Evolutionary conservation across 2,329 filamentous ascomycete genomes (phyloP).

Genomic region (Tricladium varicosporioides): DNA sequence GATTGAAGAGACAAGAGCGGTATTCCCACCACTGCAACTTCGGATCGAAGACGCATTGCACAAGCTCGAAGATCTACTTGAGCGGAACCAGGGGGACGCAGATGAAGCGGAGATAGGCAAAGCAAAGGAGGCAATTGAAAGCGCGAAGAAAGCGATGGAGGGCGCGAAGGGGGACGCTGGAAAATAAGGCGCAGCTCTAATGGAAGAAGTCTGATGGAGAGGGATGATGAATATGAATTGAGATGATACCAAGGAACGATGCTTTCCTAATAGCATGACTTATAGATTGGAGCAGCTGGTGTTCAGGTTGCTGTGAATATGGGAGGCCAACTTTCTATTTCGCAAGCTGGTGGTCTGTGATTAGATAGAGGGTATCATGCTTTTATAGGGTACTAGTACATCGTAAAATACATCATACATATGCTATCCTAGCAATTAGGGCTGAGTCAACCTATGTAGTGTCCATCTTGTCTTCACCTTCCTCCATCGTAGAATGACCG

Average conservation of each 20-base stretch:
- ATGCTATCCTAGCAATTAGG: background rate
- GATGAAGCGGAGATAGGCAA: constrained; percentile 47
- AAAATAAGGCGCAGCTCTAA: too few relatives aligned
- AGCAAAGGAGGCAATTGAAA: constrained; percentile 45
- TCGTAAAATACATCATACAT: constrained; percentile 26
- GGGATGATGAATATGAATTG: background rate
- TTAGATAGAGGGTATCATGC: constrained; percentile 26
- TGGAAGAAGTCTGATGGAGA: background rate
- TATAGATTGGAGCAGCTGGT: background rate
- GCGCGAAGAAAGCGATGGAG: constrained; percentile 47
- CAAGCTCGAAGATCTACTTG: constrained; percentile 74
- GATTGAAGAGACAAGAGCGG: constrained; percentile 81
- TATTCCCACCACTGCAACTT: constrained; percentile 70
- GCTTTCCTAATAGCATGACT: constrained; percentile 6
- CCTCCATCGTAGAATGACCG: constrained; percentile 27
- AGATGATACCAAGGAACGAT: constrained; percentile 13
- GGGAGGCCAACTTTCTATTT: background rate
- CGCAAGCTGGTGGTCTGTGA: background rate
- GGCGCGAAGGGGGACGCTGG: too few relatives aligned
- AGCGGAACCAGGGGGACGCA: constrained; percentile 52
- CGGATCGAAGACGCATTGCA: constrained; percentile 70
- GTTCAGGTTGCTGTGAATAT: constrained; percentile 1
- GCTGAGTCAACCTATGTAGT: constrained; percentile 40
- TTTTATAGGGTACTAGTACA: constrained; percentile 20
- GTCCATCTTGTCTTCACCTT: constrained; percentile 63